These are phyloP conservation scores for Mortierella polycephala DNA, from an alignment of 371 early-diverging fungal species.

Conservation along the genomic window DNA sequence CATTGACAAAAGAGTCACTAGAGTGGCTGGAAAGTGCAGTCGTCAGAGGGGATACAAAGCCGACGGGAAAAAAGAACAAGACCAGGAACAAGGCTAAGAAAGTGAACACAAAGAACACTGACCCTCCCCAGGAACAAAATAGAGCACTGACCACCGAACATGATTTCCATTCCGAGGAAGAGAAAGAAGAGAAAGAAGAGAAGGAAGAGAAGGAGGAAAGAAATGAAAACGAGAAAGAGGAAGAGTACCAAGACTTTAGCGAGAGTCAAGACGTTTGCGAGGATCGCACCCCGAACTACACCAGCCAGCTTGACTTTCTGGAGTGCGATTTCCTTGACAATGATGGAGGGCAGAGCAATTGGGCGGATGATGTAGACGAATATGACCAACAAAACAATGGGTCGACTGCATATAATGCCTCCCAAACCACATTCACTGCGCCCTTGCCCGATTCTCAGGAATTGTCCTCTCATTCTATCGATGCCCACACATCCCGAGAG, in stretches of 20 bases:
- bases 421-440: no score
- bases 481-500: no score
- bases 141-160: background rate
- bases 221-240: no score
- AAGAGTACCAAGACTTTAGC: no score
- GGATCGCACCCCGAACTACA: no score
- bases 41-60: conserved; percentile 4
- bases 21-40: conserved; percentile 10
- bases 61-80: conserved; percentile 7
- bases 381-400: background rate
- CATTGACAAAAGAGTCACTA: conserved; percentile 2
- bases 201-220: no score
- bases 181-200: no score
- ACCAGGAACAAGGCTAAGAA: conserved; percentile 3
- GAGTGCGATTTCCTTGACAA: conserved; percentile 10
- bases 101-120: background rate
- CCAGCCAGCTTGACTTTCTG: conserved; percentile 3
- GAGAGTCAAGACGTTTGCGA: no score
- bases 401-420: background rate
- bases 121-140: background rate
- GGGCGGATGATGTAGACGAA: conserved; percentile 19
- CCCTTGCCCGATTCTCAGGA: no score
- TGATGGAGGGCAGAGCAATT: conserved; percentile 2
- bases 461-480: no score
- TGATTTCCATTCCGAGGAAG: no score